Base-by-base conservation (phyloP, 1,284 basidiomycete genomes). In the Phenoliferia sp. region DNA sequence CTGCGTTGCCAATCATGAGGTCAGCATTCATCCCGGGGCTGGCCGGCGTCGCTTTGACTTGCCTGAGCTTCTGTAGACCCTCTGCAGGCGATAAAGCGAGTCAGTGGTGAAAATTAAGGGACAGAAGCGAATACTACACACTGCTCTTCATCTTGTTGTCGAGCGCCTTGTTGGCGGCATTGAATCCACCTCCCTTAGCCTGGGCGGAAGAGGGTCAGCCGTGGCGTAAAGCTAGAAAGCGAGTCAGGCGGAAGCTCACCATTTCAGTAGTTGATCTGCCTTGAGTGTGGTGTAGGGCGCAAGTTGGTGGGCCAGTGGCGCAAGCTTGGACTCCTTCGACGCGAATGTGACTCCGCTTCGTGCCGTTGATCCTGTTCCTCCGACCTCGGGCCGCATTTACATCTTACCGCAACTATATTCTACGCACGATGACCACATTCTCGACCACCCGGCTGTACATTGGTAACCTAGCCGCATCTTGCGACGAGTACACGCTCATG, bases 61-160 rank as follows among this genome's bases (percentile, higher is more conserved):
- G 68, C 67, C 93, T 85, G 72, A 97, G 85, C 74, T 92, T 86
- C 77, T 94, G 92, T 59, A 96, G 85, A 71, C 93, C 80, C 64
- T 59, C 52, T 19, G 78, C 52, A 28, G 55, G 75, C 35, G 60
- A 33, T 44, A 39, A 3, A 22, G 19, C 3, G 16, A 17, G 66
- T 50, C 62, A 36, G 9, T n/a, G 12, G 4, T 36, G 39, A 22
- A 19, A 5, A 22, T 58, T 56, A 33, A n/a, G 33, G 31, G 34
- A 44, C 29, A 52, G 52, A 31, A 22, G 54, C 50, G 33, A 31
- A 33, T 67, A 74, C 76, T 65, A 65, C 79, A 82, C 94, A 78
- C 96, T 96, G 64, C 92, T 89, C 83, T 96, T 96, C 89, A 94
- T 94, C 80, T 91, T 89, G 80, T 96, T 97, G 29, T 90, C 91